Evolutionary conservation across 208 protist genomes (phyloP).

Genomic region (Entamoeba dispar): DNA sequence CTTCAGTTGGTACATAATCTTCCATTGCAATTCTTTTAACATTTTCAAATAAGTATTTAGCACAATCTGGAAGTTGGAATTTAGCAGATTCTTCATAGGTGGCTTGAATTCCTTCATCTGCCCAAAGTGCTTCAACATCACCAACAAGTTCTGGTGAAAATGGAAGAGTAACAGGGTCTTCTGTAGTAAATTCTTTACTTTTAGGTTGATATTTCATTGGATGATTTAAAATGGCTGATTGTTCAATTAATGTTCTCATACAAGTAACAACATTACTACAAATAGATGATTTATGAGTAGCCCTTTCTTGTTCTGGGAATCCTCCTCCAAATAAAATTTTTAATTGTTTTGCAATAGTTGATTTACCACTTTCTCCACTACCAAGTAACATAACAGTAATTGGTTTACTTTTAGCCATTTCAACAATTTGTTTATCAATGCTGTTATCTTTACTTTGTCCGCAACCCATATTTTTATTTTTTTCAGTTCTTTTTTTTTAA

Average conservation of each 20-base stretch:
- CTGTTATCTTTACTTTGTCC: neutral
- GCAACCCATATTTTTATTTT: neutral
- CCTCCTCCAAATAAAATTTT: neutral
- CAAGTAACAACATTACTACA: neutral
- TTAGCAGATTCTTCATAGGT: neutral
- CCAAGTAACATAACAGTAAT: neutral
- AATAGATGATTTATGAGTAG: neutral
- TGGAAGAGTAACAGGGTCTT: neutral
- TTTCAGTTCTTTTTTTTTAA: neutral
- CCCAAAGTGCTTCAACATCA: neutral
- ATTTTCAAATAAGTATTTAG: slow-evolving; percentile 4
- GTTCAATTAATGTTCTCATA: neutral
- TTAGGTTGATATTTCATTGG: neutral
- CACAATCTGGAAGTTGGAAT: neutral
- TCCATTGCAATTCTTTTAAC: neutral
- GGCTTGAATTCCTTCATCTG: neutral
- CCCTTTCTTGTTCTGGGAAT: neutral
- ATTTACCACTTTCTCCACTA: neutral
- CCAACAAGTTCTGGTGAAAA: neutral
- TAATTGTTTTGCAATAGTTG: neutral
- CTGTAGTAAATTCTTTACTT: neutral
- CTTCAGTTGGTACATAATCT: slow-evolving; percentile 1
- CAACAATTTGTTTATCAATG: neutral
- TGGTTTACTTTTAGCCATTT: neutral
- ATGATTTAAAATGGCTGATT: neutral